These are phyloP conservation scores for Cutaneotrichosporon sp. DNA, from an alignment of 1,284 basidiomycete genomes.

Conservation along the genomic window DNA sequence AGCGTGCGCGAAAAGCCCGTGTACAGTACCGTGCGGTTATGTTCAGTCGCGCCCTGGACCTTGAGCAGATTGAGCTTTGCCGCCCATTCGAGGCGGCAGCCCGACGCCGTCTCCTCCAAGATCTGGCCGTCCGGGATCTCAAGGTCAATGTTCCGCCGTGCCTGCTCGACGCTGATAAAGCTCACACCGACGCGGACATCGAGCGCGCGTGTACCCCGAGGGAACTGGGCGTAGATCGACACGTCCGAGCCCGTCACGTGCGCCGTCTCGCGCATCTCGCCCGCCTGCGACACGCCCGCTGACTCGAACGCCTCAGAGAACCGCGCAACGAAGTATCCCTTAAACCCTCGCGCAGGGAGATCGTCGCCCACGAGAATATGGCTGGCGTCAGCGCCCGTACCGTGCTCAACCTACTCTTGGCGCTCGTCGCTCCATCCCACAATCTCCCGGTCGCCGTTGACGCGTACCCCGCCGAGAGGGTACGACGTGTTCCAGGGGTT, in stretches of 20 bases:
- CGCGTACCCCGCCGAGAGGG: conserved; percentile 57
- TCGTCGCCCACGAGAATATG: conserved; percentile 41
- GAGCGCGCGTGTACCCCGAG: conserved; percentile 47
- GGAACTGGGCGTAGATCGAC: conserved; percentile 59
- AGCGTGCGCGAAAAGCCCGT: conserved; percentile 32
- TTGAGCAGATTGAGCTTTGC: conserved; percentile 64
- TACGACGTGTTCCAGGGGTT: conserved; percentile 54
- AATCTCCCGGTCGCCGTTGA: conserved; percentile 57
- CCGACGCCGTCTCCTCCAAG: conserved; percentile 59
- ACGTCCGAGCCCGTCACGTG: conserved; percentile 47
- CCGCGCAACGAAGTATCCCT: conserved; percentile 70
- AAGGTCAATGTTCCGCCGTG: conserved; percentile 58
- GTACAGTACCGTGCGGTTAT: conserved; percentile 32
- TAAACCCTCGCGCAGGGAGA: conserved; percentile 53
- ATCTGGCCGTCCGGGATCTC: conserved; percentile 49
- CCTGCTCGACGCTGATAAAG: conserved; percentile 71
- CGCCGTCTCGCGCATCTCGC: conserved; percentile 4
- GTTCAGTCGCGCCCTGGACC: conserved; percentile 53
- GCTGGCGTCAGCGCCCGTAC: conserved; percentile 19
- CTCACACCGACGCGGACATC: conserved; percentile 67
- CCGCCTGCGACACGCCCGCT: conserved; percentile 17
- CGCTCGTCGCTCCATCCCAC: conserved; percentile 66
- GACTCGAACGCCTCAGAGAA: conserved; percentile 55
- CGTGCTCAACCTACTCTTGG: conserved; percentile 65
- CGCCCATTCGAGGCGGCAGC: conserved; percentile 61